These are phyloP conservation scores for Aspergillus oerlinghausenensis DNA, from an alignment of 2,329 filamentous ascomycete genomes.

Conservation along the genomic window DNA sequence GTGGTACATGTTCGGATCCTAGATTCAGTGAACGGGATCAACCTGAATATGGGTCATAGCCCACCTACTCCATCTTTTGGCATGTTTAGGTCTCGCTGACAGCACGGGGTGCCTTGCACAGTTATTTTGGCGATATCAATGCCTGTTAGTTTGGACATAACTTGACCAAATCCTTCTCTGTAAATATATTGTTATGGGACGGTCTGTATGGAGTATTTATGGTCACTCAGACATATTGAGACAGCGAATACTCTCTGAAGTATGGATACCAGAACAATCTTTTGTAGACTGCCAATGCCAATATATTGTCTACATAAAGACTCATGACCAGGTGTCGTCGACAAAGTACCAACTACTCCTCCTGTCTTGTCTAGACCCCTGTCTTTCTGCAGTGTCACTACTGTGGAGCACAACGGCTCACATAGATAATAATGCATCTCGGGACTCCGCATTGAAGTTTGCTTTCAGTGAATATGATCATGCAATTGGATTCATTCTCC, in stretches of 20 bases:
- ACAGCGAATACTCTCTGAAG: neutral
- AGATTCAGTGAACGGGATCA: constrained; percentile 9
- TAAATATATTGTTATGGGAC: neutral
- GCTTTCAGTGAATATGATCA: neutral
- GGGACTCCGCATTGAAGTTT: neutral
- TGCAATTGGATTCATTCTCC: neutral
- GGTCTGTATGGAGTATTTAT: neutral
- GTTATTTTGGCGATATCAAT: neutral
- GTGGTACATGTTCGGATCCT: constrained; percentile 8
- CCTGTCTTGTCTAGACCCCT: neutral
- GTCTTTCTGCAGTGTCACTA: neutral
- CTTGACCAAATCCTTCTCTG: neutral
- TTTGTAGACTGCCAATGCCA: neutral
- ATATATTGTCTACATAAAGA: neutral
- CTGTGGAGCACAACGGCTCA: neutral
- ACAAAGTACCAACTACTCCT: neutral
- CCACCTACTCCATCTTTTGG: neutral
- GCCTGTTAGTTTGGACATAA: too few species aligned
- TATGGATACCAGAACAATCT: neutral
- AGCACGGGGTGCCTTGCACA: neutral
- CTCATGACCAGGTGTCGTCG: neutral
- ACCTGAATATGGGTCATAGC: constrained; percentile 14
- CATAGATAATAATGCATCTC: too few species aligned
- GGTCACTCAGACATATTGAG: neutral
- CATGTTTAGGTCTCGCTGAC: neutral